phyloP scores from a whole-genome alignment of 2,329 filamentous ascomycete species.

The Sarocladium oryzae region DNA sequence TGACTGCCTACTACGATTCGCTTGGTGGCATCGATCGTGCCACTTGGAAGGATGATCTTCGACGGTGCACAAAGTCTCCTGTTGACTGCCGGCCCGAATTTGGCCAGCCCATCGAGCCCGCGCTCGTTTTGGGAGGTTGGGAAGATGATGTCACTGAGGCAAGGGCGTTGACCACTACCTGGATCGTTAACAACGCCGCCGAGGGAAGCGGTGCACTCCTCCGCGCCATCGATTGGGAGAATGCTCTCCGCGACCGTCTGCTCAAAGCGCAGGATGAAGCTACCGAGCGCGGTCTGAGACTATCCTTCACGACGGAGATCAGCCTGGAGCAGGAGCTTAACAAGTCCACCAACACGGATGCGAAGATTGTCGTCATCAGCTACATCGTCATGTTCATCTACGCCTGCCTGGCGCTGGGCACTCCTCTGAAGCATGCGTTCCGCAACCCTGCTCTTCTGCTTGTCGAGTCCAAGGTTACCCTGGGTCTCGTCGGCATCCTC shows the following conservation, averaged over 20 bases:
- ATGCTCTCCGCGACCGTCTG: slow-evolving; percentile 66
- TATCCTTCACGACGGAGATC: slow-evolving; percentile 94
- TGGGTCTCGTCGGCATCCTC: slow-evolving; percentile 88
- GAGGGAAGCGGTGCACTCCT: slow-evolving; percentile 66
- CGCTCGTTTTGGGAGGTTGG: slow-evolving; percentile 80
- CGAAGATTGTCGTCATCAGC: slow-evolving; percentile 92
- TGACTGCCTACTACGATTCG: slow-evolving; percentile 66
- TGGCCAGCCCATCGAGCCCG: slow-evolving; percentile 78
- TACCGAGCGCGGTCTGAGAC: slow-evolving; percentile 64
- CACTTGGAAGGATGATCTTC: slow-evolving; percentile 67
- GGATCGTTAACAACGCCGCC: slow-evolving; percentile 84
- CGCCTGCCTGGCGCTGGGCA: slow-evolving; percentile 85
- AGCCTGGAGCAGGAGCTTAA: slow-evolving; percentile 94
- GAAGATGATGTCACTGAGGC: slow-evolving; percentile 61
- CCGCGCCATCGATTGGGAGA: slow-evolving; percentile 84
- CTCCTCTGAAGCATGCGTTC: slow-evolving; percentile 70
- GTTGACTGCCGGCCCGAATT: slow-evolving; percentile 84
- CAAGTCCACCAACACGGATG: slow-evolving; percentile 97
- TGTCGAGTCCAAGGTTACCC: slow-evolving; percentile 93
- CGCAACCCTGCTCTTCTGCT: slow-evolving; percentile 77
- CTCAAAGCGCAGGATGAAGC: slow-evolving; percentile 79
- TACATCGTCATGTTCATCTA: slow-evolving; percentile 99
- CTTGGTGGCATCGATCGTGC: slow-evolving; percentile 33
- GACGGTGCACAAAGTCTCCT: slow-evolving; percentile 69
- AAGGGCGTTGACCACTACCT: slow-evolving; percentile 78